phyloP scores from a whole-genome alignment of 306 rosid species.

The Rosa lucieae region DNA sequence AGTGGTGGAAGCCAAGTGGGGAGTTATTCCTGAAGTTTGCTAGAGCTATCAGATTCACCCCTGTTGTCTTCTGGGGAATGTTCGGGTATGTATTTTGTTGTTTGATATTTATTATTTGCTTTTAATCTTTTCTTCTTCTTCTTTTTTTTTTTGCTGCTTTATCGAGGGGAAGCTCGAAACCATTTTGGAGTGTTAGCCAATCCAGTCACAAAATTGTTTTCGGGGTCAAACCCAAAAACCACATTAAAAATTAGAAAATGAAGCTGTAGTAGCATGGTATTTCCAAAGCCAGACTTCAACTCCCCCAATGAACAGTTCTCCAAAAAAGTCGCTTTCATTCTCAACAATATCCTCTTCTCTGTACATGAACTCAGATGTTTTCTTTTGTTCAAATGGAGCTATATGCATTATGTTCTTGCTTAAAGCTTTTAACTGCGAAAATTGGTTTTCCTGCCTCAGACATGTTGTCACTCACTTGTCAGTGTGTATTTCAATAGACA shows the following conservation, averaged over 20 bases:
- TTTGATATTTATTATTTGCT: neutral
- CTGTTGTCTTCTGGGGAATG: slow-evolving; percentile 82
- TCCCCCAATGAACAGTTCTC: neutral
- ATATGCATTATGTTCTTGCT: neutral
- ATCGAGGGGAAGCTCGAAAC: neutral
- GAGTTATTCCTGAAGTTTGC: slow-evolving; percentile 56
- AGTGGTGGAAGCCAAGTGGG: slow-evolving; percentile 94
- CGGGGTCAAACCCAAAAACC: neutral
- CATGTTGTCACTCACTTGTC: neutral
- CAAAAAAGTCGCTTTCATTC: neutral
- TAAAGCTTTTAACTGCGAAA: neutral
- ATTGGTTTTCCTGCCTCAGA: neutral
- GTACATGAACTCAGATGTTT: neutral
- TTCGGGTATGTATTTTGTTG: slow-evolving; percentile 67
- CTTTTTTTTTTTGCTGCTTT: neutral
- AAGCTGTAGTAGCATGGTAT: neutral
- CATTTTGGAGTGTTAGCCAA: neutral
- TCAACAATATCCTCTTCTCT: neutral
- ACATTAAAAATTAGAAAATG: neutral
- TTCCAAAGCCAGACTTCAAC: neutral
- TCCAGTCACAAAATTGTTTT: neutral
- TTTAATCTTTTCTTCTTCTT: neutral
- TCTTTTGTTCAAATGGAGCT: neutral
- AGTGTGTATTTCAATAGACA: neutral
- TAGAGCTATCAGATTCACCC: slow-evolving; percentile 78